A percentile compares a stretch with the other conserved stretches of the same genome.
phyloP scores from a whole-genome alignment of 192 early-diverging fungal genomes.

The Backusella australiensis region DNA sequence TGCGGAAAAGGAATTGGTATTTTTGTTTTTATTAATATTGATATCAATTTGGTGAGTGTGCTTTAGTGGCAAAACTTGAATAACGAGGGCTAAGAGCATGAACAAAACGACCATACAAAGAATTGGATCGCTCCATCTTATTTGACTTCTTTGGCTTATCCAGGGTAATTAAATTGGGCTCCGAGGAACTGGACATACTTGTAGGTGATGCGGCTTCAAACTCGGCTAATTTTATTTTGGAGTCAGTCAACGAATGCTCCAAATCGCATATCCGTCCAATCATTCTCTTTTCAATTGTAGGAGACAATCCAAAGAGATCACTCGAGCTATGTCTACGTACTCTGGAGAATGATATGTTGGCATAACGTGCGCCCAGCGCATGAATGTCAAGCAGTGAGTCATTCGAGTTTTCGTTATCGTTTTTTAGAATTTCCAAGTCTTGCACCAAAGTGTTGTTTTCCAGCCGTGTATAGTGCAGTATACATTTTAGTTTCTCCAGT shows the following conservation, averaged over 20 bases:
- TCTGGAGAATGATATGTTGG: not conserved
- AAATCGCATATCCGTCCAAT: constrained; percentile 2
- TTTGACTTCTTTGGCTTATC: not conserved
- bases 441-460: not conserved
- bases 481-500: constrained; percentile 6
- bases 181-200: not conserved
- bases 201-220: constrained; percentile 7
- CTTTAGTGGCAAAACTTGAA: not conserved
- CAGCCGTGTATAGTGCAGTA: not conserved
- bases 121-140: not conserved
- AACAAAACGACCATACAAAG: constrained; percentile 17
- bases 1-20: not conserved
- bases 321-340: not conserved
- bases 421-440: not conserved
- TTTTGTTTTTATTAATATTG: not conserved
- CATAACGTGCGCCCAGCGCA: not conserved
- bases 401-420: not conserved
- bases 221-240: constrained; percentile 17
- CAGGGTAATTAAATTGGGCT: not conserved
- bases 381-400: not conserved
- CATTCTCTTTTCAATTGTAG: not conserved
- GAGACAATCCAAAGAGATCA: not conserved
- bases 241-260: constrained; percentile 14
- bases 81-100: constrained; percentile 12
- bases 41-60: not conserved